Base-by-base conservation (phyloP, 2,329 filamentous ascomycete species). In the Rachicladosporium sp. region DNA sequence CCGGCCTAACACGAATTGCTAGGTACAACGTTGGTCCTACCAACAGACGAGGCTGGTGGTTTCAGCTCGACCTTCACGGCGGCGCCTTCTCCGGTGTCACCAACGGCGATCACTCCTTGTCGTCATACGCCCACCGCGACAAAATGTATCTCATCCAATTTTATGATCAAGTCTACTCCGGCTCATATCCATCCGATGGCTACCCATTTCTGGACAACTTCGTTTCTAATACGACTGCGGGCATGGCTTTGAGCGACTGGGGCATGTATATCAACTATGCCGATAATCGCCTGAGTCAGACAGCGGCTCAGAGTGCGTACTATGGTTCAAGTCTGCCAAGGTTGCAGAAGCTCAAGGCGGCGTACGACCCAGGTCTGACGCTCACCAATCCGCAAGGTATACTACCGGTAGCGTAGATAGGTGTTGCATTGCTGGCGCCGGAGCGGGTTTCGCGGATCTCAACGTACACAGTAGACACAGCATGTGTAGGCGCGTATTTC, bases 241-340 rank as follows among this genome's bases (percentile, higher is more conserved):
- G 36, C n/a, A 7, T 45, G 19, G 2, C 33, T 7, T 19, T 11
- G 12, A 38, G 37, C 3, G 43, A 45, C 15, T 45, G 40, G 43
- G 43, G 43, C 19, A 45, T 45, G 43, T 45, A 45, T 33, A 45
- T 45, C 40, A 45, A 45, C 30, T 45, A 43, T 7, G 40, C 43
- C 10, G 40, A 45, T 29, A 37, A 36, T 12, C 33, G 33, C 12
- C 37, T 45, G 11, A 33, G 43, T 27, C 38, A 35, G 35, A 38
- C 42, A n/a, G 30, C 30, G 15, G 38, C 38, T 9, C 29, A 31
- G 4, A 29, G 33, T 30, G 12, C 29, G 8, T 36, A 41, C 30
- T 41, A 41, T 19, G 38, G 38, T 7, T 36, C 36, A 33, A 41
- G 21, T 19, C 34, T 36, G 23, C 11, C 29, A 8, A 30, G 33